Evolutionary conservation across 352 stramenopile species (phyloP), one percentile per base, ranked within the genome.

Genomic region (Phytophthora colocasiae): DNA sequence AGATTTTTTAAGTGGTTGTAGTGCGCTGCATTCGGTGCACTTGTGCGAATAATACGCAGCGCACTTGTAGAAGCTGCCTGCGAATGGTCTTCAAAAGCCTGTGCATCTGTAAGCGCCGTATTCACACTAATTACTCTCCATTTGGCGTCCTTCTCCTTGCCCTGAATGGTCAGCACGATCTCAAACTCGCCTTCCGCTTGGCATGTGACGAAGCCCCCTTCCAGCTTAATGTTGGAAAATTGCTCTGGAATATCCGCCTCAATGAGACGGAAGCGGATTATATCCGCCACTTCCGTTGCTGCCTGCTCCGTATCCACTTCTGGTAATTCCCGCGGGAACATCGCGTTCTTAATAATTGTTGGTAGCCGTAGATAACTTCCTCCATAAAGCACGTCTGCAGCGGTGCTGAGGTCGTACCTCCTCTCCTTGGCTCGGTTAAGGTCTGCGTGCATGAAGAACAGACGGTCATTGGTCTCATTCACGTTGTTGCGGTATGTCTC

Each of bases 401-500:
- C 85, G 2, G 87, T 94, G 41, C 79, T 91, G 15, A 96, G 70
- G 64, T 96, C 87, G 50, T 96, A 96, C 12, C 73, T 76, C 0
- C 87, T 80, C 53, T 96, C 85, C 58, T 92, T 93, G 17, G 85
- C 87, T 34, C 85, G 87, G 51, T 93, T 78, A 32, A 95, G 65
- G 63, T 95, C 85, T 17, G 82, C 80, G 60, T 95, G 87, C 76
- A 95, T 85, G 75, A 93, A 93, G 64, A 93, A 95, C 10, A 95
- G 66, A 8, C 87, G 82, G 50, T 95, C 87, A 41, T 93, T 93
- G 17, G 83, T 91, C 69, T 95, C 87, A 63, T 93, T 93, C 44
- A 81, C 69, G 38, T 93, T 85, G 66, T 93, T 91, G 40, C 77
- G 78, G 64, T 85, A 95, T 34, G 44, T 63, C 39, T 92, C 70